Evolutionary conservation across 176 grass and related monocot species (phyloP).

Genomic region (Tillandsia fasciculata): DNA sequence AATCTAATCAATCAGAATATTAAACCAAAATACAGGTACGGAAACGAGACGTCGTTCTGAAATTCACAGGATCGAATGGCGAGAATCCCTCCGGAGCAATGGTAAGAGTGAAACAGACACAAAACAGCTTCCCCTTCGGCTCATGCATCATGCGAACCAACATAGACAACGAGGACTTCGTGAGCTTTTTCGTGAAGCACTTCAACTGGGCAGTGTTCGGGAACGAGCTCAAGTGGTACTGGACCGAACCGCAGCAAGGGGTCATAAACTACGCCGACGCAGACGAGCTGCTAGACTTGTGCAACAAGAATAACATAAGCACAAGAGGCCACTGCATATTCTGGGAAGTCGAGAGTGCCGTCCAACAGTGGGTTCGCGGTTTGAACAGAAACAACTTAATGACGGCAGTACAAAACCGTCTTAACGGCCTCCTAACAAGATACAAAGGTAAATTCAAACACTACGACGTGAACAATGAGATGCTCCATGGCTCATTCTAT

Average conservation of each 20-base stretch:
- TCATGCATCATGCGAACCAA: constrained; percentile 70
- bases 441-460: constrained; percentile 82
- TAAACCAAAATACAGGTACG: constrained; percentile 30
- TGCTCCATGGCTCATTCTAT: constrained; percentile 90
- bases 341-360: constrained; percentile 57
- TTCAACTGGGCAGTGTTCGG: constrained; percentile 96
- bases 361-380: constrained; percentile 64
- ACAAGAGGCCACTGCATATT: constrained; percentile 86
- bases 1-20: neutral
- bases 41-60: constrained; percentile 62
- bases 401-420: constrained; percentile 38
- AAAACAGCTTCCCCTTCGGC: constrained; percentile 80
- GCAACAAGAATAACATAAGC: constrained; percentile 52
- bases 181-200: constrained; percentile 58
- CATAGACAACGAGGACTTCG: constrained; percentile 94
- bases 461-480: constrained; percentile 93
- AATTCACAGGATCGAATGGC: constrained; percentile 20
- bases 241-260: constrained; percentile 72
- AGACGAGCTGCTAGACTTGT: constrained; percentile 72
- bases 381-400: constrained; percentile 41
- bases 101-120: constrained; percentile 43
- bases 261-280: constrained; percentile 59
- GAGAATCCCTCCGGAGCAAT: constrained; percentile 17
- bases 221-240: constrained; percentile 98
- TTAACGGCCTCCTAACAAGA: constrained; percentile 46